Evolutionary conservation across 176 grass and related monocot genomes (phyloP).

Genomic region (Aegilops speltoides): DNA sequence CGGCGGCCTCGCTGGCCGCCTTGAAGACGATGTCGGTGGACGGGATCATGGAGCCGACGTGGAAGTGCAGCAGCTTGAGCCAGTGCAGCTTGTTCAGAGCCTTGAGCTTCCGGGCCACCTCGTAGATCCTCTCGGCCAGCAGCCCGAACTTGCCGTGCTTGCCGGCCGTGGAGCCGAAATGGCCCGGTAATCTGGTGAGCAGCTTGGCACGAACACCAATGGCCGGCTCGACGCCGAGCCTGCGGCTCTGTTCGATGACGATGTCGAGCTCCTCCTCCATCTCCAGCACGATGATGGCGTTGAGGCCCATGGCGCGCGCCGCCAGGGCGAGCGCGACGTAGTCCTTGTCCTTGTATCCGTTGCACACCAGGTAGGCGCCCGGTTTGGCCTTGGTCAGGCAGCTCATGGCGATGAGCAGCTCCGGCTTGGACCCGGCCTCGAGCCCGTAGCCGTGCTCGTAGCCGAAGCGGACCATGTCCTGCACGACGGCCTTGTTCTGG

Average conservation of each 20-base stretch:
- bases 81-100: neutral
- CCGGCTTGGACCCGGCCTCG: conserved; percentile 35
- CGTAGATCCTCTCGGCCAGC: conserved; percentile 4
- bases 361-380: too few relatives aligned
- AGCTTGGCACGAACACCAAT: conserved; percentile 22
- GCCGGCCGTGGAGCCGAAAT: conserved; percentile 19
- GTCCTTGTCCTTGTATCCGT: too few relatives aligned
- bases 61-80: conserved; percentile 36
- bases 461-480: conserved; percentile 16
- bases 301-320: too few relatives aligned
- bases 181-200: neutral
- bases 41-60: conserved; percentile 36
- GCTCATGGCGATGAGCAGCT: conserved; percentile 26
- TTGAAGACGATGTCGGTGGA: neutral
- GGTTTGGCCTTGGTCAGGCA: neutral
- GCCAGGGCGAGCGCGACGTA: too few relatives aligned
- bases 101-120: conserved; percentile 7
- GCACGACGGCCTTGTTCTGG: conserved; percentile 20
- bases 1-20: conserved; percentile 8
- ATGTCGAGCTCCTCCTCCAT: conserved; percentile 39
- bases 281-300: conserved; percentile 17
- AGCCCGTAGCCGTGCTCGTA: neutral
- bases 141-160: conserved; percentile 39
- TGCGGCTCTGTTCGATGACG: neutral
- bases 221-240: neutral